Percentiles rank a stretch among this genome's conserved stretches.
These are phyloP conservation scores for Fraxinus sp. DNA, from an alignment of 305 asterid species.

Conservation along the genomic window DNA sequence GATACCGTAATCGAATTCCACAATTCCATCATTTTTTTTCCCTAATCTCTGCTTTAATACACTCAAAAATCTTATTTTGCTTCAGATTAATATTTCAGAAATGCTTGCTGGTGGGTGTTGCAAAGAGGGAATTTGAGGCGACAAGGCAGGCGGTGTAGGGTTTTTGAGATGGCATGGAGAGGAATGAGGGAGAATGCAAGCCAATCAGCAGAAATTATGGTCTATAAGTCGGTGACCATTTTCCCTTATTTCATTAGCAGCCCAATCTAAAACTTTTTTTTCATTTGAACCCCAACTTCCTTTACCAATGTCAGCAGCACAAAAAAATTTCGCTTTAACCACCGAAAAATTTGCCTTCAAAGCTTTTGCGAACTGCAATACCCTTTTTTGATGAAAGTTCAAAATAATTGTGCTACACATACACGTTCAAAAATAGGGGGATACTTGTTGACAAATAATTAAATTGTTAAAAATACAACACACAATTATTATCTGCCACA, in stretches of 20 bases:
- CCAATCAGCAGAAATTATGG: neutral
- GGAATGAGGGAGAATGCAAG: neutral
- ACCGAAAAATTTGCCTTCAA: neutral
- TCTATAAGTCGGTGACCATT: neutral
- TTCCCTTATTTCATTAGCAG: neutral
- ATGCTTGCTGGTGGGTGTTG: neutral
- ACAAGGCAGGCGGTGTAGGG: neutral
- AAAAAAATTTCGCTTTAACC: neutral
- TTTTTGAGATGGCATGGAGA: neutral
- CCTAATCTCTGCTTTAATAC: neutral
- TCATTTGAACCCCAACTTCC: neutral
- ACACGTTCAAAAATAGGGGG: no score
- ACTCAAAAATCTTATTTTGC: neutral
- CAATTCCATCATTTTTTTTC: neutral
- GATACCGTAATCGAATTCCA: neutral
- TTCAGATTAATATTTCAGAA: neutral
- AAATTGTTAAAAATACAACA: no score
- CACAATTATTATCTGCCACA: no score
- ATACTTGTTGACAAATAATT: no score
- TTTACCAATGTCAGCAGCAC: neutral
- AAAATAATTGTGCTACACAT: no score
- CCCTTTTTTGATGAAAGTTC: no score
- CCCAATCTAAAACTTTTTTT: neutral
- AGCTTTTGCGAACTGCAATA: no score
- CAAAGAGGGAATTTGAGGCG: neutral